These are phyloP conservation scores for Paramecium sonneborni DNA, from an alignment of 73 alveolate genomes.

Conservation along the genomic window DNA sequence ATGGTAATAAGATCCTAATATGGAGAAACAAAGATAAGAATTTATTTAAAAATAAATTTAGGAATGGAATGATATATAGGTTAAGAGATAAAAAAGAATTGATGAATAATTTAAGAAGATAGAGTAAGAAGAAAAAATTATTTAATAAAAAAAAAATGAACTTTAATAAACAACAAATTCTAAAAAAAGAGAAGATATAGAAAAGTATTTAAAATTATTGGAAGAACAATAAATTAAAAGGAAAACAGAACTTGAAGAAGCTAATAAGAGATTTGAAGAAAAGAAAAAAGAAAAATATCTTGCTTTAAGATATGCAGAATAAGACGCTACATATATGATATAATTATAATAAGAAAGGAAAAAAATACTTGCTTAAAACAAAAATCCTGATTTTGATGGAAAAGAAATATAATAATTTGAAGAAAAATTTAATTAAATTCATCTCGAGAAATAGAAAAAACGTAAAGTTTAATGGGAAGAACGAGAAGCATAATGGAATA, in stretches of 20 bases:
- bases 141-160: neutral
- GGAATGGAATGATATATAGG: slow-evolving; percentile 55
- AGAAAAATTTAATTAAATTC: slow-evolving; percentile 47
- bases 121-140: neutral
- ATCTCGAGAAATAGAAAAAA: neutral
- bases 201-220: neutral
- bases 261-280: slow-evolving; percentile 18
- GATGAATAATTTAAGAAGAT: slow-evolving; percentile 16
- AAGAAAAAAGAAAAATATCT: slow-evolving; percentile 50
- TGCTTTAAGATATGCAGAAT: slow-evolving; percentile 1
- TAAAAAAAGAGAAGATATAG: slow-evolving; percentile 37
- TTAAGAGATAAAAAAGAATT: neutral
- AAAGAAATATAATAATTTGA: slow-evolving; percentile 52
- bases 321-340: neutral
- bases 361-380: neutral
- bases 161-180: neutral
- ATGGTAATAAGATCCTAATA: slow-evolving; percentile 16
- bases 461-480: neutral
- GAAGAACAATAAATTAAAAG: neutral
- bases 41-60: slow-evolving; percentile 5
- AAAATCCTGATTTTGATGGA: slow-evolving; percentile 54
- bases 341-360: slow-evolving; percentile 18
- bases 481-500: slow-evolving; percentile 46
- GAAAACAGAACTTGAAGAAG: neutral
- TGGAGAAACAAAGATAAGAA: neutral